These are phyloP conservation scores for Hyaloscypha finlandica DNA, from an alignment of 495 filamentous ascomycete genomes.

Conservation along the genomic window DNA sequence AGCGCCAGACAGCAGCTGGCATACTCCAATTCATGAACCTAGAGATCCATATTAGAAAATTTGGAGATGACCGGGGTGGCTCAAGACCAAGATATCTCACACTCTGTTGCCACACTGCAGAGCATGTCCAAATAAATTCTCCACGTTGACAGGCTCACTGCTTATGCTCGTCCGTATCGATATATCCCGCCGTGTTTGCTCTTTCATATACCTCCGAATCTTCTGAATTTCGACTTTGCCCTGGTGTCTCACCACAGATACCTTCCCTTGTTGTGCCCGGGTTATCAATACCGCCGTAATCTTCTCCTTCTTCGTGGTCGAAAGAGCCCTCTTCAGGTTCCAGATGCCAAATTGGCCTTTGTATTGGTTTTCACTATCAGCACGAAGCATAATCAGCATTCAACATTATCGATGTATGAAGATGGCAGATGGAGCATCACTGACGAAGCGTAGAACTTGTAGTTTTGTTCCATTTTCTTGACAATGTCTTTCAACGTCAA, in stretches of 20 bases:
- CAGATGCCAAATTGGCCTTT: constrained; percentile 46
- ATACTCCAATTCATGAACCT: constrained; percentile 40
- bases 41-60: constrained; percentile 12
- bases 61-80: constrained; percentile 10
- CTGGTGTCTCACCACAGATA: constrained; percentile 29
- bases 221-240: constrained; percentile 37
- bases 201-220: constrained; percentile 39
- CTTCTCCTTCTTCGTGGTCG: constrained; percentile 34
- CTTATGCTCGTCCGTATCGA: constrained; percentile 15
- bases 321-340: constrained; percentile 40
- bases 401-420: constrained; percentile 17
- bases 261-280: constrained; percentile 33
- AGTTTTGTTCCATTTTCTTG: constrained; percentile 34
- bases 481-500: constrained; percentile 35
- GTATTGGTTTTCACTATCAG: constrained; percentile 40
- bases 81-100: constrained; percentile 12
- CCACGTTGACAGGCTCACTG: constrained; percentile 28
- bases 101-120: constrained; percentile 33
- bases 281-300: constrained; percentile 14
- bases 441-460: constrained; percentile 42
- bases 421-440: constrained; percentile 20
- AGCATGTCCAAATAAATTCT: constrained; percentile 27
- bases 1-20: constrained; percentile 28
- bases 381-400: constrained; percentile 6
- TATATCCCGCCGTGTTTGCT: constrained; percentile 23